A percentile compares a stretch with the other conserved stretches of the same genome.
Conservation (phyloP, 2,329 filamentous ascomycete species). For the Zymoseptoria ardabiliae region DNA sequence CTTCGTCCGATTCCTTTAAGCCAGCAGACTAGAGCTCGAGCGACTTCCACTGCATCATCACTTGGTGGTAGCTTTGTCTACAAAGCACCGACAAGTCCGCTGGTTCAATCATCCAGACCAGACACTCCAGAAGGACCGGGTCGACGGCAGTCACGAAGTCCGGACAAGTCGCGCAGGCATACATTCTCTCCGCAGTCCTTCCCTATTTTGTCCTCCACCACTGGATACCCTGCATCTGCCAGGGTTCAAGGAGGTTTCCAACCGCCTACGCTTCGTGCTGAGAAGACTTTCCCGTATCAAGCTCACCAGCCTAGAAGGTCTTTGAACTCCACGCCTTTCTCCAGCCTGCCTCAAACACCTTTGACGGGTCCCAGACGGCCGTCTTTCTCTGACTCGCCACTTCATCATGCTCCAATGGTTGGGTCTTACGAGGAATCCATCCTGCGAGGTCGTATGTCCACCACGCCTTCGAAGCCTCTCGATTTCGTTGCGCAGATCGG, state of each 20-base stretch:
- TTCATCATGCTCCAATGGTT: conserved; percentile 91
- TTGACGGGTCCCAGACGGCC: conserved; percentile 52
- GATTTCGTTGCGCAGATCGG: conserved; percentile 94
- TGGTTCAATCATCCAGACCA: conserved; percentile 55
- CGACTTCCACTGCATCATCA: conserved; percentile 51
- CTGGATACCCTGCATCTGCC: conserved; percentile 25
- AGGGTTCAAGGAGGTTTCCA: conserved; percentile 18
- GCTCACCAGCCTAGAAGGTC: conserved; percentile 73
- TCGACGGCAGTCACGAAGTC: conserved; percentile 33
- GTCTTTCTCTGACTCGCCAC: conserved; percentile 71
- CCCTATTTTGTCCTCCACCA: conserved; percentile 41
- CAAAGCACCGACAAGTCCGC: conserved; percentile 81
- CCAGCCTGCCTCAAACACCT: conserved; percentile 38
- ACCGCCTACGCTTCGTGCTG: conserved; percentile 47
- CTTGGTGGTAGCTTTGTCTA: conserved; percentile 74
- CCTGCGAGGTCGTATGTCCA: conserved; percentile 90
- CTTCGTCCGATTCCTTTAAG: conserved; percentile 3
- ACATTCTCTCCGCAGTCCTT: conserved; percentile 61
- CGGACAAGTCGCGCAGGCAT: conserved; percentile 55
- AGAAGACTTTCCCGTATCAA: conserved; percentile 60
- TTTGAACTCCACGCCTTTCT: conserved; percentile 49
- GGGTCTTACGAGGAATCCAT: conserved; percentile 98
- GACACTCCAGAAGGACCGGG: conserved; percentile 28
- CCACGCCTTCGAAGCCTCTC: conserved; percentile 82
- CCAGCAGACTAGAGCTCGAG: conserved; percentile 29